A percentile compares a stretch with the other conserved stretches of the same genome.
Conservation (phyloP, 1,139 yeast species). For the Barnettozyma hawaiiensis region DNA sequence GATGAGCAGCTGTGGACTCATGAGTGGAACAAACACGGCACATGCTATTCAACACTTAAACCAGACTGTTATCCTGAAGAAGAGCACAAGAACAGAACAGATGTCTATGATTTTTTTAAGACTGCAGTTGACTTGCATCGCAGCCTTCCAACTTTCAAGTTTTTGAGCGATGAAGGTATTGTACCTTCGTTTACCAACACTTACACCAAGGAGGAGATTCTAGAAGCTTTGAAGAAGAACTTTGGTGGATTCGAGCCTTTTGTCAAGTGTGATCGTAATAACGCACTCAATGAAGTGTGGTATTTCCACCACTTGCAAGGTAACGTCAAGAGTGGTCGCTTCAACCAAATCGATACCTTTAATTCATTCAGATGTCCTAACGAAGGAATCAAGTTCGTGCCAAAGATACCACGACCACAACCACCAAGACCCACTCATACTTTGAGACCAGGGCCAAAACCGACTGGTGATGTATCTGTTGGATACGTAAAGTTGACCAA, state of each 20-base stretch:
- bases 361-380: constrained; percentile 55
- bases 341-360: constrained; percentile 59
- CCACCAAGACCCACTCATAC: constrained; percentile 25
- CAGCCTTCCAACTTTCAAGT: constrained; percentile 63
- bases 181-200: constrained; percentile 55
- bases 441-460: constrained; percentile 19
- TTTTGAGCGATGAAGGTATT: constrained; percentile 63
- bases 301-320: constrained; percentile 80
- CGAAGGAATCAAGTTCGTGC: constrained; percentile 16
- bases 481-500: constrained; percentile 52
- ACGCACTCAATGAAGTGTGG: constrained; percentile 84
- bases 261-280: constrained; percentile 62
- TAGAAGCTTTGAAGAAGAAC: constrained; percentile 52
- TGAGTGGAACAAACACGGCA: constrained; percentile 93
- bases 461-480: constrained; percentile 27
- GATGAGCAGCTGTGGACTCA: constrained; percentile 85
- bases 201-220: constrained; percentile 60
- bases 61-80: constrained; percentile 49
- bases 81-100: constrained; percentile 35
- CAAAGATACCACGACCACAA: constrained; percentile 18
- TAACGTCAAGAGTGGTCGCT: constrained; percentile 60
- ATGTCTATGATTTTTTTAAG: constrained; percentile 75
- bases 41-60: constrained; percentile 77
- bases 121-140: constrained; percentile 60
- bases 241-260: constrained; percentile 63